A percentile compares a stretch with the other conserved stretches of the same genome.
These are phyloP conservation scores for Saccharata proteae DNA, from an alignment of 2,329 filamentous ascomycete species.

Conservation along the genomic window DNA sequence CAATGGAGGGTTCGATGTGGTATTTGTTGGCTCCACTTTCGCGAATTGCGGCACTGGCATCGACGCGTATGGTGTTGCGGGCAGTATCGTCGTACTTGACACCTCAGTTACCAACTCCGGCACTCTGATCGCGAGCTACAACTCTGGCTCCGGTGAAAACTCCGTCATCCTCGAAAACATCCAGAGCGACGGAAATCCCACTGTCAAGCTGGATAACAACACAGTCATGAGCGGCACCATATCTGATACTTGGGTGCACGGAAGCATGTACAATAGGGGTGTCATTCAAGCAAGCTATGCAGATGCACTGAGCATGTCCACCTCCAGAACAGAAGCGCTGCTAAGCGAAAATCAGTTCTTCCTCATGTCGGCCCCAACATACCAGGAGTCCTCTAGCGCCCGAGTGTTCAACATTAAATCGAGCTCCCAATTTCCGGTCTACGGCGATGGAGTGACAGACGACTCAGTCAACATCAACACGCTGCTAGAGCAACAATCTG, in stretches of 20 bases:
- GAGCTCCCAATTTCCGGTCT: conserved; percentile 1
- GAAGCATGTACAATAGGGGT: no score
- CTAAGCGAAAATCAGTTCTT: conserved; percentile 3
- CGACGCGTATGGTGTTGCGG: background rate
- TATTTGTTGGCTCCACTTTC: conserved; percentile 5
- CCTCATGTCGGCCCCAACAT: conserved; percentile 5
- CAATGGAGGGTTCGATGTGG: conserved; percentile 3
- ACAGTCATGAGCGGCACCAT: conserved; percentile 4
- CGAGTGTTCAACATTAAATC: conserved; percentile 8
- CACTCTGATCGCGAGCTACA: conserved; percentile 1
- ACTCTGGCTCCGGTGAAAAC: conserved; percentile 3
- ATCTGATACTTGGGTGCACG: conserved; percentile 5
- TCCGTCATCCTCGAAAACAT: conserved; percentile 7
- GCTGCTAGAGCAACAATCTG: conserved; percentile 5
- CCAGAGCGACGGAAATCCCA: conserved; percentile 1
- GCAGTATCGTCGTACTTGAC: conserved; percentile 6
- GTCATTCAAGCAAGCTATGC: no score
- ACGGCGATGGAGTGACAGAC: conserved; percentile 6
- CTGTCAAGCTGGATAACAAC: background rate
- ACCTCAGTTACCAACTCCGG: conserved; percentile 2
- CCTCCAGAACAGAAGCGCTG: no score
- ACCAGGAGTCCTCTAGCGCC: conserved; percentile 3
- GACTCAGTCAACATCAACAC: conserved; percentile 8
- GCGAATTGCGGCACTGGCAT: conserved; percentile 3
- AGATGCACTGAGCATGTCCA: no score